Conservation (phyloP, 495 filamentous ascomycete species). For the Penicillium dipodomyicola region DNA sequence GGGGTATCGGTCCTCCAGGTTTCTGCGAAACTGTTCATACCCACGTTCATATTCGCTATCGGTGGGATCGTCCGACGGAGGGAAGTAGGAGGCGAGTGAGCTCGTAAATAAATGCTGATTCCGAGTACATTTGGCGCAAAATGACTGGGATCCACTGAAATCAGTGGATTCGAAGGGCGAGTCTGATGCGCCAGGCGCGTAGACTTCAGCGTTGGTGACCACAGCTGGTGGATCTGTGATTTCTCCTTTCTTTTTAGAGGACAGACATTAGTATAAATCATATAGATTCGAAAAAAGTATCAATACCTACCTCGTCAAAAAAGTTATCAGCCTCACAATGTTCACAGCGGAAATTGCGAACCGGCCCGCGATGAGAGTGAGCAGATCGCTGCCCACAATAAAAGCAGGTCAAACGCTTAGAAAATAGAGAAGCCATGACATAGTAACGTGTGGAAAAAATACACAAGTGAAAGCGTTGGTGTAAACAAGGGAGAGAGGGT, state of each 20-base stretch:
- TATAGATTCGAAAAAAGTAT: slow-evolving; percentile 11
- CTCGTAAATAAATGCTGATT: slow-evolving; percentile 76
- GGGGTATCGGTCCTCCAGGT: slow-evolving; percentile 74
- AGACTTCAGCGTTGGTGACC: slow-evolving; percentile 36
- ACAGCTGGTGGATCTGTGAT: slow-evolving; percentile 81
- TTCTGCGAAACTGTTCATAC: slow-evolving; percentile 58
- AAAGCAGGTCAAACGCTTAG: slow-evolving; percentile 64
- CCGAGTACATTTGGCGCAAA: slow-evolving; percentile 74
- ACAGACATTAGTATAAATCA: not conserved
- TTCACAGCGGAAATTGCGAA: slow-evolving; percentile 64
- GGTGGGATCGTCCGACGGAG: slow-evolving; percentile 60
- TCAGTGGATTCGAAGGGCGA: slow-evolving; percentile 34
- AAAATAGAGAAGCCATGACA: slow-evolving; percentile 49
- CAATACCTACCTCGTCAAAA: slow-evolving; percentile 58
- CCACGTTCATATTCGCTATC: slow-evolving; percentile 57
- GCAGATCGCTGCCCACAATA: slow-evolving; percentile 68
- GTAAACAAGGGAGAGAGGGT: slow-evolving; percentile 22
- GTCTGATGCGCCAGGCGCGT: slow-evolving; percentile 29
- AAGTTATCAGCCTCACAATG: slow-evolving; percentile 80
- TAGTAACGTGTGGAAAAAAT: slow-evolving; percentile 11
- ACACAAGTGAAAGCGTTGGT: slow-evolving; percentile 7
- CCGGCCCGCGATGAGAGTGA: slow-evolving; percentile 47
- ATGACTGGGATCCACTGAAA: slow-evolving; percentile 51
- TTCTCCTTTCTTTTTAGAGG: slow-evolving; percentile 63
- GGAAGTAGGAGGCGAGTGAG: slow-evolving; percentile 67